These are phyloP conservation scores for Craspedostauros australis DNA, from an alignment of 108 stramenopile genomes.

Conservation along the genomic window DNA sequence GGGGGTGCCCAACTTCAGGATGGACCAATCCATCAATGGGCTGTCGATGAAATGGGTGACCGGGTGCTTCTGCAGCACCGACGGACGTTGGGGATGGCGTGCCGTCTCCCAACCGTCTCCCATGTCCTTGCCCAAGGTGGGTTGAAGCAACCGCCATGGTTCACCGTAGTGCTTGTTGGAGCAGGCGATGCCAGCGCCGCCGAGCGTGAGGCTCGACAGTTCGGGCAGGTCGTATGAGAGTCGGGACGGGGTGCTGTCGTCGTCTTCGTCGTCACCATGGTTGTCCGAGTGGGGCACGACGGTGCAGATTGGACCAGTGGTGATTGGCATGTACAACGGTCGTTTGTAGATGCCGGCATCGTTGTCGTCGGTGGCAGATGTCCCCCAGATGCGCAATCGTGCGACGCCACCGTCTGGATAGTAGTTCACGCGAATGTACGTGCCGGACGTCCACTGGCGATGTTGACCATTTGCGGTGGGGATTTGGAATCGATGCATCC, in stretches of 20 bases:
- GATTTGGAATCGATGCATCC: conserved; percentile 64
- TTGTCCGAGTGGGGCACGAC: conserved; percentile 35
- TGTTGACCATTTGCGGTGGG: not conserved
- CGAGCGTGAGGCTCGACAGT: conserved; percentile 39
- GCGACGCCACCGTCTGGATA: conserved; percentile 94
- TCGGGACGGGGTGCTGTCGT: conserved; percentile 26
- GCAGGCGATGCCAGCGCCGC: conserved; percentile 62
- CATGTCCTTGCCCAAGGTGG: conserved; percentile 73
- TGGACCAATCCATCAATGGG: conserved; percentile 76
- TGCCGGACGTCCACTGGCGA: conserved; percentile 26
- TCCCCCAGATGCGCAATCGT: conserved; percentile 61
- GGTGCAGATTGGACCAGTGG: conserved; percentile 17
- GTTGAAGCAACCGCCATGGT: conserved; percentile 72
- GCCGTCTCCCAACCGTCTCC: conserved; percentile 95
- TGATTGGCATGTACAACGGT: conserved; percentile 35
- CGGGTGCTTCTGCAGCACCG: conserved; percentile 45
- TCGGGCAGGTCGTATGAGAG: conserved; percentile 37
- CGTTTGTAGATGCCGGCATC: conserved; percentile 1
- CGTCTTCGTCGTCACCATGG: conserved; percentile 9
- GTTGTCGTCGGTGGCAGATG: too few relatives aligned
- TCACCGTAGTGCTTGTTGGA: conserved; percentile 92
- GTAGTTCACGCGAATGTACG: conserved; percentile 70
- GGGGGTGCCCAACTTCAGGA: conserved; percentile 73
- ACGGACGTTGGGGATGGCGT: conserved; percentile 74
- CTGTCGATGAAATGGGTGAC: conserved; percentile 67